These are phyloP conservation scores for Capsicum chinense DNA, from an alignment of 257 asterid species.

Conservation along the genomic window DNA sequence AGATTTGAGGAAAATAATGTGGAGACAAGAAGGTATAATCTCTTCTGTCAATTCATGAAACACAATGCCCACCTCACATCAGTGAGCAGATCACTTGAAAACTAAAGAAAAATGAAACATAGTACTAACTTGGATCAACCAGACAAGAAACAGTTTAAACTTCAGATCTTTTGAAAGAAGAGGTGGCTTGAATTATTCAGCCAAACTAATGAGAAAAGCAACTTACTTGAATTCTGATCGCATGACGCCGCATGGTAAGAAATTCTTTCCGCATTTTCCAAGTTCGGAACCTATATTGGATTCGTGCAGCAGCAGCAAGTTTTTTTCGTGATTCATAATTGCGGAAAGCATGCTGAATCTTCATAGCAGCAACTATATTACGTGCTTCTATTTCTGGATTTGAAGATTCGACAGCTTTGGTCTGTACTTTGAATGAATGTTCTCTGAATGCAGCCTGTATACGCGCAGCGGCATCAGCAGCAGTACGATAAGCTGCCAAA, in stretches of 20 bases:
- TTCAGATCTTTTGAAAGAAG: conserved; percentile 5
- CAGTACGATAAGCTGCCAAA: conserved; percentile 89
- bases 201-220: conserved; percentile 13
- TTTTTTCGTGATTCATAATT: conserved; percentile 67
- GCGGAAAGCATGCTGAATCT: conserved; percentile 96
- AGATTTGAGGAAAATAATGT: conserved; percentile 19
- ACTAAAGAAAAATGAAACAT: neutral
- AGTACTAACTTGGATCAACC: conserved; percentile 6
- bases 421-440: conserved; percentile 61
- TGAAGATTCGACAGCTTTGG: conserved; percentile 51
- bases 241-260: conserved; percentile 85
- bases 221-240: conserved; percentile 83
- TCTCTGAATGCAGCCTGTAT: conserved; percentile 95
- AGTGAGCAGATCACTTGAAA: conserved; percentile 16
- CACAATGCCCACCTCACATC: conserved; percentile 16
- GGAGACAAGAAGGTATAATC: neutral
- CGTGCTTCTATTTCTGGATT: conserved; percentile 89
- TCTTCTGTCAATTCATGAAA: neutral
- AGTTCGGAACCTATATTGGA: conserved; percentile 80
- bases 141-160: conserved; percentile 11
- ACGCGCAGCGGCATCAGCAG: conserved; percentile 98
- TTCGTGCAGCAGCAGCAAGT: conserved; percentile 85
- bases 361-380: conserved; percentile 89
- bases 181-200: neutral
- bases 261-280: conserved; percentile 88